These are phyloP conservation scores for Tuctoria greenei DNA, from an alignment of 176 grass and related monocot species.

Conservation along the genomic window DNA sequence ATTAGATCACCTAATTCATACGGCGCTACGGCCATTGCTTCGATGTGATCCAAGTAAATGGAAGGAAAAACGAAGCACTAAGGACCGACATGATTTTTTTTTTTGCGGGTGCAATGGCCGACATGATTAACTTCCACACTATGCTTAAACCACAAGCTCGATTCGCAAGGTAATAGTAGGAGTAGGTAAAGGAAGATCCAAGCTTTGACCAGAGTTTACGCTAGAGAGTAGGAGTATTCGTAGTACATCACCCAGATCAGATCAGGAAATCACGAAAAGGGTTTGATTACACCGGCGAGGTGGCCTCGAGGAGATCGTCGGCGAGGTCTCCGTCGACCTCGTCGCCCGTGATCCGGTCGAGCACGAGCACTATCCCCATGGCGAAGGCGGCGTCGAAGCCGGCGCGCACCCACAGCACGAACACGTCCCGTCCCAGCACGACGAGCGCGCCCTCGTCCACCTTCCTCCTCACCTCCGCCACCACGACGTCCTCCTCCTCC, in stretches of 20 bases:
- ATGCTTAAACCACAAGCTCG: slow-evolving; percentile 14
- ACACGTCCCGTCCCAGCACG: slow-evolving; percentile 72
- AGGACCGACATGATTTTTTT: too few species aligned
- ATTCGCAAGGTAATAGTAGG: slow-evolving; percentile 26
- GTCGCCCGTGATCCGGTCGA: slow-evolving; percentile 68
- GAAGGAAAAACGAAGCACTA: neutral
- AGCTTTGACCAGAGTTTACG: neutral
- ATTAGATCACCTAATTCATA: neutral
- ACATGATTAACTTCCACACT: neutral
- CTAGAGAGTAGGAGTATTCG: neutral
- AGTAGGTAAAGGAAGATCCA: slow-evolving; percentile 35
- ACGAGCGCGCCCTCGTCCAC: slow-evolving; percentile 77
- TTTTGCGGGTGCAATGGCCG: neutral
- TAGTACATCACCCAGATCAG: neutral
- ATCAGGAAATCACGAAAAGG: slow-evolving; percentile 16
- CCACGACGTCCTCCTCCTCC: slow-evolving; percentile 37
- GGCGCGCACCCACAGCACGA: slow-evolving; percentile 64
- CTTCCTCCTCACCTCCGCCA: slow-evolving; percentile 78
- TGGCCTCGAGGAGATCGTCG: slow-evolving; percentile 9
- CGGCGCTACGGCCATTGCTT: neutral
- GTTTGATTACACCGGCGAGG: slow-evolving; percentile 26
- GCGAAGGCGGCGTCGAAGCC: slow-evolving; percentile 79
- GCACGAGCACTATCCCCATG: slow-evolving; percentile 87
- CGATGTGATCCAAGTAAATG: neutral
- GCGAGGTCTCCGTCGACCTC: slow-evolving; percentile 45